Conservation (phyloP, 179 eudicot genomes). For the Nepenthes alata region DNA sequence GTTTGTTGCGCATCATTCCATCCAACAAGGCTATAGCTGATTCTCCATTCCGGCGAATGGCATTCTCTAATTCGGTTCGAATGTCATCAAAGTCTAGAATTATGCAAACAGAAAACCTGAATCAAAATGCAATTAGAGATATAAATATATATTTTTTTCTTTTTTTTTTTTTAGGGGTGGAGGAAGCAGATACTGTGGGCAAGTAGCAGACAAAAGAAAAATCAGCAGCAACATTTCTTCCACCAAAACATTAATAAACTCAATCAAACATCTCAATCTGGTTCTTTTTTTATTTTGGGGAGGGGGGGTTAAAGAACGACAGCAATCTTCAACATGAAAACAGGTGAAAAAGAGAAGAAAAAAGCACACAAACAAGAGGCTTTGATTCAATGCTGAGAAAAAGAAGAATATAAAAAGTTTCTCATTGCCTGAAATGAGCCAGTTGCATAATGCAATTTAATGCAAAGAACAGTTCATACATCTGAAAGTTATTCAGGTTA, state of each 20-base stretch:
- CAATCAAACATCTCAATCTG: too few species aligned
- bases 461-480: too few species aligned
- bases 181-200: neutral
- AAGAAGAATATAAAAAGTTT: too few species aligned
- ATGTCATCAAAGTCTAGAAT: slow-evolving; percentile 44
- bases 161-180: neutral
- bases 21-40: slow-evolving; percentile 67
- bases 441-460: too few species aligned
- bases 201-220: too few species aligned
- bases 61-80: slow-evolving; percentile 76
- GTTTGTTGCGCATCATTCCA: slow-evolving; percentile 78
- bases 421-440: too few species aligned
- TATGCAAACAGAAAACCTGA: slow-evolving; percentile 1
- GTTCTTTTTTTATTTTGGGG: too few species aligned
- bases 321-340: neutral
- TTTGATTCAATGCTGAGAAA: too few species aligned
- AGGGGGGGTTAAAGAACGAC: neutral
- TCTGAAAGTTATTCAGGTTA: too few species aligned
- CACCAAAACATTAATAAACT: neutral
- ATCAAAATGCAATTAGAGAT: neutral
- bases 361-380: too few species aligned
- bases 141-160: neutral
- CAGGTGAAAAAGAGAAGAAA: too few species aligned
- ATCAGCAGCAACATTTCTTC: too few species aligned
- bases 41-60: slow-evolving; percentile 56